Percentiles rank a stretch among this genome's conserved stretches.
phyloP scores from a whole-genome alignment of 1,284 basidiomycete species.

The Trametes sp. region DNA sequence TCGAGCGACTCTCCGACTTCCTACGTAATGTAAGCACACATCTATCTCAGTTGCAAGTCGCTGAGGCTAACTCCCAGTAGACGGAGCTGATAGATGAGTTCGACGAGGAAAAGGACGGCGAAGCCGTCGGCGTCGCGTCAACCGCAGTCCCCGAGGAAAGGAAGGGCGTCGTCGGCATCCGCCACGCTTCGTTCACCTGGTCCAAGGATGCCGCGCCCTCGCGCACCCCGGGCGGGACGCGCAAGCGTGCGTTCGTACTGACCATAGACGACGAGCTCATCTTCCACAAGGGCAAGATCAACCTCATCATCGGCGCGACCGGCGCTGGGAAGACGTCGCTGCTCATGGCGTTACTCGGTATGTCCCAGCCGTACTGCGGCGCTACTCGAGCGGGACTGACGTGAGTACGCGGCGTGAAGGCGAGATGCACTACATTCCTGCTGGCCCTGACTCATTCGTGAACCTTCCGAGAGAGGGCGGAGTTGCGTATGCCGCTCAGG shows the following conservation, averaged over 20 bases:
- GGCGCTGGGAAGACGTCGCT: conserved; percentile 61
- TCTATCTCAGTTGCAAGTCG: background rate
- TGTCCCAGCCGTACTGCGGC: conserved; percentile 21
- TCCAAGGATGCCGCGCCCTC: conserved; percentile 35
- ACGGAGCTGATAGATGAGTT: conserved; percentile 60
- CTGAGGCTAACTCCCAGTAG: conserved; percentile 37
- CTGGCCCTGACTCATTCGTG: conserved; percentile 63
- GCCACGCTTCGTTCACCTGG: conserved; percentile 53
- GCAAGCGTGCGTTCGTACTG: conserved; percentile 53
- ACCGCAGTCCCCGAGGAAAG: conserved; percentile 24
- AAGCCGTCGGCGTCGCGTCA: background rate
- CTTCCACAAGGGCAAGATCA: conserved; percentile 66
- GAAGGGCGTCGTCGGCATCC: conserved; percentile 47
- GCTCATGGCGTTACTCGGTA: conserved; percentile 63
- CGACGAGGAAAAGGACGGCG: conserved; percentile 35
- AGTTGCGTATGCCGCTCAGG: conserved; percentile 79
- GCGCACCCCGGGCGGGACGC: conserved; percentile 35
- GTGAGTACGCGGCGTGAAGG: conserved; percentile 39
- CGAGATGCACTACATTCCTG: conserved; percentile 69
- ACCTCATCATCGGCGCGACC: conserved; percentile 70
- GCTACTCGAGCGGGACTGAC: background rate
- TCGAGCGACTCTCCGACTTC: conserved; percentile 57
- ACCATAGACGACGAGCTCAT: conserved; percentile 58
- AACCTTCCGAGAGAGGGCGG: conserved; percentile 71
- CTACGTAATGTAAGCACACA: conserved; percentile 45